Percentiles rank a stretch among this genome's conserved stretches.
Evolutionary conservation across 257 asterid genomes (phyloP).

Genomic region (Solanum rostratum): DNA sequence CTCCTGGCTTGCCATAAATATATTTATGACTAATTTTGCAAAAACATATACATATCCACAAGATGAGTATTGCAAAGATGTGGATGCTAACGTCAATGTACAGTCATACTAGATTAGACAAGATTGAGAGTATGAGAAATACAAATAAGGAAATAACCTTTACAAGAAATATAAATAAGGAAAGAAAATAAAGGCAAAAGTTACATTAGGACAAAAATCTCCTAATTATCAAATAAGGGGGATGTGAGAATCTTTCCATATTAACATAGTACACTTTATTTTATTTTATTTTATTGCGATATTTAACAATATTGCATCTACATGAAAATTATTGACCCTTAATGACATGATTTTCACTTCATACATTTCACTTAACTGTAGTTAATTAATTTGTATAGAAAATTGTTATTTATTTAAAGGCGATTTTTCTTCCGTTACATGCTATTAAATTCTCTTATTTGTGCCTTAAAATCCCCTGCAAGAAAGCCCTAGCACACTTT

Average conservation of each 20-base stretch:
- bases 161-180: background rate
- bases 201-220: background rate
- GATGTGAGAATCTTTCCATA: background rate
- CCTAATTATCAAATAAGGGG: background rate
- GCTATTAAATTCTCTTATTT: background rate
- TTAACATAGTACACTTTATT: background rate
- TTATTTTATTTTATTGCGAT: background rate
- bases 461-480: background rate
- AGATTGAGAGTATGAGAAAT: background rate
- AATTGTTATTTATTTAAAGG: background rate
- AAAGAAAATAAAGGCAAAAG: background rate
- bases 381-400: background rate
- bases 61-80: background rate
- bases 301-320: background rate
- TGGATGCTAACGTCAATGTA: background rate
- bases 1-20: background rate
- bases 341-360: background rate
- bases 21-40: background rate
- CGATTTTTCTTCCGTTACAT: background rate
- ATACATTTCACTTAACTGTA: background rate
- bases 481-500: background rate
- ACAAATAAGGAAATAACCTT: background rate
- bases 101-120: background rate
- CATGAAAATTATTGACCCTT: background rate
- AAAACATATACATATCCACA: background rate